A percentile compares a stretch with the other conserved stretches of the same genome.
Evolutionary conservation across 202 grass and related monocot genomes (phyloP).

Genomic region (Elaeis oleifera): DNA sequence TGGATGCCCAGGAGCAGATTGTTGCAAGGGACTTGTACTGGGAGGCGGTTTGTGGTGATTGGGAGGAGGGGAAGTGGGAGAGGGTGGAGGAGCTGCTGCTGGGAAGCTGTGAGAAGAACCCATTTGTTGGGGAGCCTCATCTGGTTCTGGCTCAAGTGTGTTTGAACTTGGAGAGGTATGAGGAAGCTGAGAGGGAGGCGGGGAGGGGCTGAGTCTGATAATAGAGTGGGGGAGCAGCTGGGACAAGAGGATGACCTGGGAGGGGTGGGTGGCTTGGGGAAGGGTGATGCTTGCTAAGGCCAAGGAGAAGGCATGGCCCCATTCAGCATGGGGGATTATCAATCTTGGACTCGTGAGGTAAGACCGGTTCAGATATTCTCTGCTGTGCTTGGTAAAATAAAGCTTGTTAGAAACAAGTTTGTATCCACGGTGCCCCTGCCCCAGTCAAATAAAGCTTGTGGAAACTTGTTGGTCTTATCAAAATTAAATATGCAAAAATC

Average conservation of each 20-base stretch:
- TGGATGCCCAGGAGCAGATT: constrained; percentile 42
- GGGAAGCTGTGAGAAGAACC: constrained; percentile 45
- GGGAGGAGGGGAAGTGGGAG: not conserved
- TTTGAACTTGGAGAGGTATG: constrained; percentile 53
- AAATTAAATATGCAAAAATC: too few species aligned
- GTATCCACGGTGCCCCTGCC: too few species aligned
- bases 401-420: not conserved
- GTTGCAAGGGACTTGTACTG: constrained; percentile 57
- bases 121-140: constrained; percentile 53
- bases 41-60: constrained; percentile 38
- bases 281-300: constrained; percentile 45
- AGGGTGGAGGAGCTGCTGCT: constrained; percentile 42
- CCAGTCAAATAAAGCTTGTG: too few species aligned
- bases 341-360: constrained; percentile 67
- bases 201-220: constrained; percentile 35
- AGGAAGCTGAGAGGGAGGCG: constrained; percentile 33
- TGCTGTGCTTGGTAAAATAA: not conserved
- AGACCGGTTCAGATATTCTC: not conserved
- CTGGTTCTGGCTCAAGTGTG: constrained; percentile 48
- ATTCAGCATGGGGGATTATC: constrained; percentile 40
- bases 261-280: constrained; percentile 61
- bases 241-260: constrained; percentile 75
- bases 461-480: too few species aligned
- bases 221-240: constrained; percentile 83
- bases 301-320: constrained; percentile 30